A percentile compares a stretch with the other conserved stretches of the same genome.
These are phyloP conservation scores for Penicillium diatomitis DNA, from an alignment of 495 filamentous ascomycete genomes.

Conservation along the genomic window DNA sequence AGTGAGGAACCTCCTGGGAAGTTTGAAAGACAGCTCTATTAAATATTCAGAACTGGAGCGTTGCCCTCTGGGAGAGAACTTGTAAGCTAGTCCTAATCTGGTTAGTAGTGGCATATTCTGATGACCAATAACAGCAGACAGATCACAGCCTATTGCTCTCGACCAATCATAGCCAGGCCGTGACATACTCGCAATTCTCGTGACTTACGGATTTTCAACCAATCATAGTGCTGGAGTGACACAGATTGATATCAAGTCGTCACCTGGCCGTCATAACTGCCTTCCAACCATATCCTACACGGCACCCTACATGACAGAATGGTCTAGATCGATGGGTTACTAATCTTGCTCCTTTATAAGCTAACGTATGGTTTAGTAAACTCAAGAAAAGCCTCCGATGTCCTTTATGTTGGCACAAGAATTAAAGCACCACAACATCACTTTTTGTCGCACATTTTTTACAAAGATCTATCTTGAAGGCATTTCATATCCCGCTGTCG, in stretches of 20 bases:
- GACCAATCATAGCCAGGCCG: not conserved
- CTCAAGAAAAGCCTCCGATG: constrained; percentile 3
- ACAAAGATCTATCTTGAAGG: not conserved
- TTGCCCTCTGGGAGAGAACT: not conserved
- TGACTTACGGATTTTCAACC: not conserved
- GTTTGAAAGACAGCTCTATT: not conserved
- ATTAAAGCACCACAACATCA: not conserved
- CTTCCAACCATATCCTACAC: not conserved
- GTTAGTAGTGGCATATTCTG: not conserved
- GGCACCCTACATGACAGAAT: not conserved
- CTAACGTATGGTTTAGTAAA: constrained; percentile 9
- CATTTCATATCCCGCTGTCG: not conserved
- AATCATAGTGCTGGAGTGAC: constrained; percentile 10
- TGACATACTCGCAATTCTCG: not conserved
- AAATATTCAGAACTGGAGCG: constrained; percentile 4
- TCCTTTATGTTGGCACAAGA: constrained; percentile 3
- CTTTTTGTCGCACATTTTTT: not conserved
- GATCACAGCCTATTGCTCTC: not conserved
- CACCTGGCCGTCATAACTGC: not conserved
- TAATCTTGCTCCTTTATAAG: not conserved
- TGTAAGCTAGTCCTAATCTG: constrained; percentile 2
- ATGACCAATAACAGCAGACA: not conserved
- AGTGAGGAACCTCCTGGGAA: not conserved
- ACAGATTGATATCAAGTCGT: constrained; percentile 9
- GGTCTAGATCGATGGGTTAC: not conserved